Base-by-base conservation (phyloP, 441 rosid species). In the Eruca vesicaria region DNA sequence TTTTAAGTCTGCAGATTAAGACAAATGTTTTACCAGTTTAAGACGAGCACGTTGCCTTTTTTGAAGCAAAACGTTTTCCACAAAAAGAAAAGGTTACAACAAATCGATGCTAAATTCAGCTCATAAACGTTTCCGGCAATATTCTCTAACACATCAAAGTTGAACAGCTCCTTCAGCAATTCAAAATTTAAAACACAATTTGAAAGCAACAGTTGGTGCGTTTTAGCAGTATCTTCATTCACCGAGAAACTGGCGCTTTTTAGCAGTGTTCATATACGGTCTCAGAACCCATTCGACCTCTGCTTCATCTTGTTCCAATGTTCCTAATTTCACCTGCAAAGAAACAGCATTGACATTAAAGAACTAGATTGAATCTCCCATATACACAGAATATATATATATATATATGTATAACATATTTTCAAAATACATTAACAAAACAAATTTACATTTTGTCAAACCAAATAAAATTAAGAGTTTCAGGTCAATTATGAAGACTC, bases 181-280 rank as follows among this genome's bases (percentile, higher is more conserved):
- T 14, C 15, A 62, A 50, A 50, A 18, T 28, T 18, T 23, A 26
- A 36, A 72, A 63, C 41, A 55, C 19, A 62, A 18, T 18, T 18
- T 18, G 18, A 18, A 61, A 20, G 7, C 9, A 65, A 9, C 16
- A 15, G 52, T 3, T 73, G 50, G 66, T 63, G 53, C 61, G 12
- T 33, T 63, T 58, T 65, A 35, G 26, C 57, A 63, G 33, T 81
- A 86, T 48, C 55, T 1, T 62, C 60, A 55, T 55, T 89, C 91
- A 35, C 98, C 97, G 16, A 93, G 79, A 36, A 85, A 84, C 81
- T 83, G 85, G 32, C 84, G 82, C 59, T 90, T 93, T 80, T 86
- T 89, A 11, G 96, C 63, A 9, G 98, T 90, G 86, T 96, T 96
- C 97, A 90, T 91, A 82, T 89, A 95, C 3, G 97, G 98, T 71